phyloP scores from a whole-genome alignment of 164 flowering plant genomes.

The Tetrastigma voinierianum region DNA sequence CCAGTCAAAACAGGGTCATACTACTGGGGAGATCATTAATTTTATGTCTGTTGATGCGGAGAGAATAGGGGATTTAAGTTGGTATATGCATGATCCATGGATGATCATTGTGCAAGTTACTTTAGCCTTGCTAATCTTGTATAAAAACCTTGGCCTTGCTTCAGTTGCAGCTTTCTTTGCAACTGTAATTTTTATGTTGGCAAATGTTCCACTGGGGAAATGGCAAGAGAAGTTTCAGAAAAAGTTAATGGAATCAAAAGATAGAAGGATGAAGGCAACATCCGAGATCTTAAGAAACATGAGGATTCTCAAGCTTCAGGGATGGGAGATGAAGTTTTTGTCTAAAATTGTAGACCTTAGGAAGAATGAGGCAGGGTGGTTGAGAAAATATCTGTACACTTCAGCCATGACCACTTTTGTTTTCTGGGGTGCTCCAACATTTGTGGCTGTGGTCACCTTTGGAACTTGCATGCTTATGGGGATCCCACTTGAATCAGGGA shows the following conservation, averaged over 20 bases:
- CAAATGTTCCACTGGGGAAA: slow-evolving; percentile 54
- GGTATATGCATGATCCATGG: slow-evolving; percentile 76
- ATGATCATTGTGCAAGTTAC: slow-evolving; percentile 51
- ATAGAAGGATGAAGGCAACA: slow-evolving; percentile 67
- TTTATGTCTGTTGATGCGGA: slow-evolving; percentile 76
- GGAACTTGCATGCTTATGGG: slow-evolving; percentile 54
- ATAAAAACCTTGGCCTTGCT: slow-evolving; percentile 67
- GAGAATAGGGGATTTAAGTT: slow-evolving; percentile 55
- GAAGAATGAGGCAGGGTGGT: slow-evolving; percentile 52
- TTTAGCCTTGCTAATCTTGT: slow-evolving; percentile 59
- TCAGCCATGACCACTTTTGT: slow-evolving; percentile 39
- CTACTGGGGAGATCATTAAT: slow-evolving; percentile 75
- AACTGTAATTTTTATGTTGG: slow-evolving; percentile 52
- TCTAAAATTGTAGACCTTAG: slow-evolving; percentile 52
- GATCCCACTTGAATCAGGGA: slow-evolving; percentile 67
- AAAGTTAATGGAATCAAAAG: slow-evolving; percentile 69
- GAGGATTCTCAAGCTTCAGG: slow-evolving; percentile 84
- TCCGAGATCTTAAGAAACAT: slow-evolving; percentile 73
- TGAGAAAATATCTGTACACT: slow-evolving; percentile 53
- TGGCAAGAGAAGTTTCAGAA: slow-evolving; percentile 51
- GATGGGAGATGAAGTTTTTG: slow-evolving; percentile 78
- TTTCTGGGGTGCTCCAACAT: slow-evolving; percentile 65
- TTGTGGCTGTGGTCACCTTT: slow-evolving; percentile 63
- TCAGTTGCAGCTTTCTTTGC: slow-evolving; percentile 52
- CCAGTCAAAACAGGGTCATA: slow-evolving; percentile 55